phyloP scores from a whole-genome alignment of 2,329 filamentous ascomycete genomes.

The Cytospora piceae region DNA sequence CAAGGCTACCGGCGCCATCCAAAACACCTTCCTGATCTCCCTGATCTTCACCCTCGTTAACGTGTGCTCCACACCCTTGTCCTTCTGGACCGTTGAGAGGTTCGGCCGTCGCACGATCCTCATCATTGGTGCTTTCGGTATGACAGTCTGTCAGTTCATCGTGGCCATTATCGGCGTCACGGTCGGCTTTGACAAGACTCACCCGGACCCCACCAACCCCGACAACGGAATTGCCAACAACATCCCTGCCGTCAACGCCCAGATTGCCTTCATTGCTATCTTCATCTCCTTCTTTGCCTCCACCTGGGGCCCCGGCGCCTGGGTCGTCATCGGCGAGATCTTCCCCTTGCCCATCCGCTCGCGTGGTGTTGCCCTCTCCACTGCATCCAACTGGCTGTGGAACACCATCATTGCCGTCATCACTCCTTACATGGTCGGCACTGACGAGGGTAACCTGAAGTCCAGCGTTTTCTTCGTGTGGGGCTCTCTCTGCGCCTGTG shows the following conservation, averaged over 20 bases:
- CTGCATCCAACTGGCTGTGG: slow-evolving; percentile 91
- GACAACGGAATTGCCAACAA: slow-evolving; percentile 52
- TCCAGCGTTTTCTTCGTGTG: slow-evolving; percentile 77
- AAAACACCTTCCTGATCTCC: slow-evolving; percentile 79
- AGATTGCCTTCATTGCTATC: slow-evolving; percentile 88
- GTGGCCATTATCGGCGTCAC: slow-evolving; percentile 76
- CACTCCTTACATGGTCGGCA: slow-evolving; percentile 70
- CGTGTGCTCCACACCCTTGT: slow-evolving; percentile 81
- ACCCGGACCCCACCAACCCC: slow-evolving; percentile 50
- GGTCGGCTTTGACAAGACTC: slow-evolving; percentile 56
- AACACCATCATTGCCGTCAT: slow-evolving; percentile 76
- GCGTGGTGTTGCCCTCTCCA: slow-evolving; percentile 83
- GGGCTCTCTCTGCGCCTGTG: slow-evolving; percentile 66
- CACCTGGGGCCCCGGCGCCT: slow-evolving; percentile 84
- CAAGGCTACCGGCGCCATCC: slow-evolving; percentile 73
- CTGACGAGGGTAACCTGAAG: slow-evolving; percentile 65
- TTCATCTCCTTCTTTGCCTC: slow-evolving; percentile 93
- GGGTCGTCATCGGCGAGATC: slow-evolving; percentile 86
- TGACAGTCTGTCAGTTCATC: slow-evolving; percentile 86
- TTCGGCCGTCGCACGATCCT: slow-evolving; percentile 81
- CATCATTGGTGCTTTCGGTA: slow-evolving; percentile 76
- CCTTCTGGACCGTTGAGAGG: slow-evolving; percentile 84
- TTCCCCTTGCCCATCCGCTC: slow-evolving; percentile 89
- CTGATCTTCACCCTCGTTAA: slow-evolving; percentile 89
- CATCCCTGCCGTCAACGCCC: slow-evolving; percentile 62